phyloP scores from a whole-genome alignment of 176 grass and related monocot species.

The Oropetium thomaeum region DNA sequence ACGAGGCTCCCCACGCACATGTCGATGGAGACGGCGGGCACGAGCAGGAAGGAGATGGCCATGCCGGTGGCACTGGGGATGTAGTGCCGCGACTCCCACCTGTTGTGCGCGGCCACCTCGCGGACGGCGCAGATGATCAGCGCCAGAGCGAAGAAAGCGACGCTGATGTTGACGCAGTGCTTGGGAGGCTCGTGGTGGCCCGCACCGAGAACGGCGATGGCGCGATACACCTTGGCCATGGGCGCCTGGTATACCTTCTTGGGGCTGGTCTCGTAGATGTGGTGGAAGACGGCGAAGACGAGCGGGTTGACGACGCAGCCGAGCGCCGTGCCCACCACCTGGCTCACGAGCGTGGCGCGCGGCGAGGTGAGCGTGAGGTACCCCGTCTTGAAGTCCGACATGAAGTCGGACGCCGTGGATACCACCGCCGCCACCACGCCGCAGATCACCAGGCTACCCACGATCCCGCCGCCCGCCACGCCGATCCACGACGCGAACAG shows the following conservation, averaged over 20 bases:
- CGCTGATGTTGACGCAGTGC: constrained; percentile 54
- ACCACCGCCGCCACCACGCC: constrained; percentile 62
- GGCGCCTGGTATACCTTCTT: constrained; percentile 46
- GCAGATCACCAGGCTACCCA: constrained; percentile 65
- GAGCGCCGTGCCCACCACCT: constrained; percentile 55
- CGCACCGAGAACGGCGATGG: constrained; percentile 64
- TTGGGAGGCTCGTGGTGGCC: constrained; percentile 49
- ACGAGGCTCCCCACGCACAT: constrained; percentile 66
- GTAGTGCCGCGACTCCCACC: constrained; percentile 34
- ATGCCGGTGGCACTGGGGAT: constrained; percentile 62
- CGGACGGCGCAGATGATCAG: constrained; percentile 35
- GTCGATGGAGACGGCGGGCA: constrained; percentile 64
- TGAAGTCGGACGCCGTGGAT: constrained; percentile 69
- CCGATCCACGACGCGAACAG: constrained; percentile 68
- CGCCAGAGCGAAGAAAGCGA: constrained; percentile 40
- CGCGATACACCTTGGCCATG: constrained; percentile 57
- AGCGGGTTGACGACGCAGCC: constrained; percentile 62
- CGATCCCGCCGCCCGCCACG: constrained; percentile 28
- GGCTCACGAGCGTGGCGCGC: constrained; percentile 63
- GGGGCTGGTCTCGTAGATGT: constrained; percentile 39
- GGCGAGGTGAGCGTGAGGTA: constrained; percentile 79
- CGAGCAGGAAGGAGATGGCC: constrained; percentile 62
- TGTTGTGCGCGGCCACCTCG: constrained; percentile 41
- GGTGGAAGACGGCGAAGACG: constrained; percentile 65
- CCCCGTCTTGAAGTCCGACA: constrained; percentile 75